Percentiles rank a stretch among this genome's conserved stretches.
phyloP scores from a whole-genome alignment of 495 filamentous ascomycete genomes.

The Hypomontagnella submonticulosa region DNA sequence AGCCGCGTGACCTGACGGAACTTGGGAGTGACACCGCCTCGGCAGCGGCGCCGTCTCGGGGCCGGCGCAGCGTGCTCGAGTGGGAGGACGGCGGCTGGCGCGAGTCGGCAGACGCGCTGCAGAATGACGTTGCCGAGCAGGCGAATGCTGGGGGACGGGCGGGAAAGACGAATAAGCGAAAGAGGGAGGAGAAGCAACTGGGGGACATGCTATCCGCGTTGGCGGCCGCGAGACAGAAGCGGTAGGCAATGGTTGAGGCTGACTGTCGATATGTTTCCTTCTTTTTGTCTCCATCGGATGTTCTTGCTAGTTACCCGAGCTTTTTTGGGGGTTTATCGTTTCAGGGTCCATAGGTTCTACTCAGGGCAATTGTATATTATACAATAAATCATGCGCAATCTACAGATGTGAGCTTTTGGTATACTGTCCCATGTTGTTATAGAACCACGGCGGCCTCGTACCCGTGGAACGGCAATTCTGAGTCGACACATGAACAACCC shows the following conservation, averaged over 20 bases:
- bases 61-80: not conserved
- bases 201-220: constrained; percentile 2
- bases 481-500: too few relatives aligned
- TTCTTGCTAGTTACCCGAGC: too few relatives aligned
- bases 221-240: constrained; percentile 7
- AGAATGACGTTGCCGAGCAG: constrained; percentile 5
- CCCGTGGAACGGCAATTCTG: too few relatives aligned
- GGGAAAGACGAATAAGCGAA: not conserved
- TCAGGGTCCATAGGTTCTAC: too few relatives aligned
- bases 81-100: constrained; percentile 3
- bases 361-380: too few relatives aligned
- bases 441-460: too few relatives aligned
- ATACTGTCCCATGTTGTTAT: too few relatives aligned
- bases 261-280: not conserved
- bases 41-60: not conserved
- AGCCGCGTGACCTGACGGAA: too few relatives aligned
- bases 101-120: constrained; percentile 10
- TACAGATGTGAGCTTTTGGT: too few relatives aligned
- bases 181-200: not conserved
- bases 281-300: not conserved
- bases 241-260: not conserved
- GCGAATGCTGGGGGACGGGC: not conserved
- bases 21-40: not conserved
- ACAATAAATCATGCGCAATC: too few relatives aligned
- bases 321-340: too few relatives aligned